These are phyloP conservation scores for Cucurbita ficifolia DNA, from an alignment of 306 rosid species.

Conservation along the genomic window DNA sequence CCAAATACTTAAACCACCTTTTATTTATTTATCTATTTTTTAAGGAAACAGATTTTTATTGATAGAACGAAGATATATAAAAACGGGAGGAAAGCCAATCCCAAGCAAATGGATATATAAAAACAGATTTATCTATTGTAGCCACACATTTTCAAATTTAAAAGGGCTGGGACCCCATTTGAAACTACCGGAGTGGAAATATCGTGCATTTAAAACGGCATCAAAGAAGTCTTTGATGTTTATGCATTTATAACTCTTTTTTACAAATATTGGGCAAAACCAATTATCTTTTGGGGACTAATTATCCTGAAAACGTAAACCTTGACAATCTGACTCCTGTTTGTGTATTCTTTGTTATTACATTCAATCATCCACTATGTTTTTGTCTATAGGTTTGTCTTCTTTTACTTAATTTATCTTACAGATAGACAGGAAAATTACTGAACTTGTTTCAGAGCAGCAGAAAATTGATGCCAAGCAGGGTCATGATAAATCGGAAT, in stretches of 20 bases:
- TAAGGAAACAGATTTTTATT: no score
- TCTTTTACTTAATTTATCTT: slow-evolving; percentile 46
- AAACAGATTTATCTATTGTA: no score
- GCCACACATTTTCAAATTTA: no score
- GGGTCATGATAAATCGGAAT: slow-evolving; percentile 58
- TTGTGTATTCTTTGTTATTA: slow-evolving; percentile 2
- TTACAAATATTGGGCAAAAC: neutral
- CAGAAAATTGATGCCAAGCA: slow-evolving; percentile 79
- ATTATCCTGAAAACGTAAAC: neutral
- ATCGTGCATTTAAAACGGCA: no score
- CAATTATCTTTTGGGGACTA: neutral
- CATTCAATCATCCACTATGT: neutral
- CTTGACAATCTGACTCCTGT: neutral
- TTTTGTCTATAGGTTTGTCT: neutral
- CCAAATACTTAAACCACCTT: neutral
- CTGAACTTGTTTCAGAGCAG: slow-evolving; percentile 77
- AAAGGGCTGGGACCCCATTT: no score
- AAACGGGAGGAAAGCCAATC: no score
- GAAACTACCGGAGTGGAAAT: no score
- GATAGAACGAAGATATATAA: no score
- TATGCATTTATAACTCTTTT: neutral
- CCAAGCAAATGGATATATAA: no score
- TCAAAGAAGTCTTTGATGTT: neutral
- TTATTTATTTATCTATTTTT: no score
- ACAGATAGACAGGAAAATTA: slow-evolving; percentile 83